Base-by-base conservation (phyloP, 306 rosid species). In the Dalbergia cultrata region DNA sequence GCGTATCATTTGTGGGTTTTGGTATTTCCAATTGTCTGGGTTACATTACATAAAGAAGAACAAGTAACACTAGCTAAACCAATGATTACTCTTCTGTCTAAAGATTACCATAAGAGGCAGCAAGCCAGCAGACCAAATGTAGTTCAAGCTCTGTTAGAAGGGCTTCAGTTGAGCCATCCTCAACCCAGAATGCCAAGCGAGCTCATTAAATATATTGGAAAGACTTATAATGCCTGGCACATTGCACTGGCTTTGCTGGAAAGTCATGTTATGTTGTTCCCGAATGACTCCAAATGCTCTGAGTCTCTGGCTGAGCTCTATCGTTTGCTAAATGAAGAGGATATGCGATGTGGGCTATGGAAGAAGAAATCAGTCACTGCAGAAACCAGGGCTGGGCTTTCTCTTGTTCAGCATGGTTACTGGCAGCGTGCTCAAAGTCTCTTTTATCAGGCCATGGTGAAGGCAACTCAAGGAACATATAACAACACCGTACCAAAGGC, bases 101-200 rank as follows among this genome's bases (percentile, higher is more conserved):
- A 92, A 86, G 99, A 96, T 81, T 92, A 92, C 81, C 99, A 96
- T 58, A 96, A 90, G 89, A 96, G 87, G 89, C 99, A 96, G 93
- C 93, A 90, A 86, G 92, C 92, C 78, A 87, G 65, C 82, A 89
- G 99, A 81, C 99, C 99, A 70, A 96, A 96, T 86, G 99, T 96
- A 65, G 99, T 96, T 73, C 99, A 96, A 89, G 99, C 99, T 70
- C 97, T 96, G 70, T 77, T 96, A 64, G 99, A 96, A 89, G 99
- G 99, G 81, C 98, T 96, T 80, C 99, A 96, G 84, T 86, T 96
- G 88, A 96, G 99, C 87, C 98, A 92, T 84, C 99, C 99, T 74
- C 99, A 96, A 83, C 99, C 98, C 41, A 90, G 99, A 85, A 96
- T 96, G 97, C 99, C 99, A 57, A 96, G 99, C 37, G 99, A 96